Base-by-base conservation (phyloP, 1,139 yeast genomes). In the Protomyces arabidopsidicola region DNA sequence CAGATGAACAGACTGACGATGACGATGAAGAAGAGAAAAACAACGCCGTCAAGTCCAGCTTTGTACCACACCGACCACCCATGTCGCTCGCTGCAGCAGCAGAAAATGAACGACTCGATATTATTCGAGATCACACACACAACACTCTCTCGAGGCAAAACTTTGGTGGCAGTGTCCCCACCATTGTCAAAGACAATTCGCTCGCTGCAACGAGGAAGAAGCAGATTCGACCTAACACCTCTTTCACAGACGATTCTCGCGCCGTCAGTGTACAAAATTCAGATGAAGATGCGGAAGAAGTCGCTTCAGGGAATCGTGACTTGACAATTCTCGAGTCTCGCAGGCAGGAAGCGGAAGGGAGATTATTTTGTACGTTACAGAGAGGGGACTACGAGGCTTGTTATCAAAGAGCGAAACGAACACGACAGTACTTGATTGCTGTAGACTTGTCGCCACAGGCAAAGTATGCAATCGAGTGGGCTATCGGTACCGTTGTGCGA, bases 381-480 rank as follows among this genome's bases (percentile, higher is more conserved):
- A 78, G 95, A 68, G 93, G 93, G 6, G 82, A 83, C 67, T 83
- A 83, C 68, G 76, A 84, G 31, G 75, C 81, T 31, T 70, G 73
- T 48, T 61, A 67, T 48, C 77, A 78, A 64, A 80, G 81, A n/a
- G 77, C 77, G 65, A 75, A 79, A 53, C 88, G 88, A 52, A 86
- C 85, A 72, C 65, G 72, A 14, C 82, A 88, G 74, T 89, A 85
- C 74, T 78, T 89, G 64, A 81, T 88, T 39, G 88, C 93, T 71
- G 83, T 88, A 77, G 96, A 89, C 72, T 82, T 88, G 70, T 86
- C 93, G 1, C 90, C 91, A 0, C 97, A 90, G 71, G 87, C 96
- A 2, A 81, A 82, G 45, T 89, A 88, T 74, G 95, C 97, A 0
- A 79, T 91, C 53, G 95, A 90, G 71, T 91, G 97, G 90, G 84